Evolutionary conservation across 805 yeast species (phyloP), one percentile per base, ranked within the genome.

Genomic region (Kluyveromyces nonfermentans): DNA sequence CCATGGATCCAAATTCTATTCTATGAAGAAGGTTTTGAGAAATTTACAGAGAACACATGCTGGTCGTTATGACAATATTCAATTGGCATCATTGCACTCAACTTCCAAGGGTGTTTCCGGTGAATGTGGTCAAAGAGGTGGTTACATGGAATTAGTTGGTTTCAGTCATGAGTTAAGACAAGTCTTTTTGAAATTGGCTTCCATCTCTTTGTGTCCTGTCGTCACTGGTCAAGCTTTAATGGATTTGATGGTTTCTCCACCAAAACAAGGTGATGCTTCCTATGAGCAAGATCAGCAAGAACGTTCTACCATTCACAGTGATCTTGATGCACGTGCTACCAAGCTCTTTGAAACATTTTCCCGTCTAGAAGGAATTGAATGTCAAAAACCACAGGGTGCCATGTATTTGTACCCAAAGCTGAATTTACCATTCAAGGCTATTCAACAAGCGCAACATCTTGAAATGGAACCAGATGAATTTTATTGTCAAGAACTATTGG

Each of bases 51-150:
- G 65, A 34, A 68, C 74, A 44, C 72, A 74, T 10, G 70, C 71
- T 19, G 80, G 80, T 17, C 54, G 63, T 28, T 90, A 78, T 63
- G 74, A 74, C 40, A 70, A 78, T 48, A 90, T 93, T 33, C 95
- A 87, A 62, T 73, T 93, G 46, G 97, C 94, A 2, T 89, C 97
- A 1, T 70, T 93, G 53, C 97, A 93, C 65, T 88, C 97, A n/a
- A 87, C 95, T 35, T 90, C 97, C 10, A 93, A 93, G 67, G 99
- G 99, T 63, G 87, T 88, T 54, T 76, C 87, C 50, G 99, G 98
- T 50, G 99, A 93, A 68, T 93, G 99, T 74, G 99, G 99, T 48
- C 98, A 93, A 70, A 80, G 99, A 68, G 99, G 97, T 56, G 99
- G 99, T 5, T 93, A 89, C 71, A 85, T 93, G 93, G 99, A 93